Conservation (phyloP, 2,329 filamentous ascomycete genomes). For the Boeremia exigua region DNA sequence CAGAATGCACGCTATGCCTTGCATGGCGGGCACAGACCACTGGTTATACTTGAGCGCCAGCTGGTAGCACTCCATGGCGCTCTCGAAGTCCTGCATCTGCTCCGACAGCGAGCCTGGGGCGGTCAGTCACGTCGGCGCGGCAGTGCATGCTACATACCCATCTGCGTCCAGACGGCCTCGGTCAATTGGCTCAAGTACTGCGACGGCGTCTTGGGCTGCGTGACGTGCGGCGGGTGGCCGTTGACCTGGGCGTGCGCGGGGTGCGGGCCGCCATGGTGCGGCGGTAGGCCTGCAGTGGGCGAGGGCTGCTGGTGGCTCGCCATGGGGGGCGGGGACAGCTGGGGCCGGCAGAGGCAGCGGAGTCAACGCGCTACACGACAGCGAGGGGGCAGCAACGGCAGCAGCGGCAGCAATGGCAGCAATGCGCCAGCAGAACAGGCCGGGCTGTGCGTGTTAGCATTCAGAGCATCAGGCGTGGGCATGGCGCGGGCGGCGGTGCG, state of each 20-base stretch:
- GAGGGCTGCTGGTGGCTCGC: conserved; percentile 78
- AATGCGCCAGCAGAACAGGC: background rate
- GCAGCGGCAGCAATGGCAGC: background rate
- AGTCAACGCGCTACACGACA: conserved; percentile 14
- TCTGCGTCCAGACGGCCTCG: conserved; percentile 88
- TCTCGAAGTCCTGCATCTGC: conserved; percentile 84
- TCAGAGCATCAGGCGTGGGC: background rate
- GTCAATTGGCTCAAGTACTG: conserved; percentile 81
- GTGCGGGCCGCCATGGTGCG: conserved; percentile 71
- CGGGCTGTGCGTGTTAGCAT: background rate
- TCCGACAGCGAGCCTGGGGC: conserved; percentile 79
- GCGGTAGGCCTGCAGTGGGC: conserved; percentile 74
- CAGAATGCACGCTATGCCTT: conserved; percentile 88
- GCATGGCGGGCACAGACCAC: conserved; percentile 90
- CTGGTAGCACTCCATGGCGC: conserved; percentile 89
- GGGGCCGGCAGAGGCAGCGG: conserved; percentile 6
- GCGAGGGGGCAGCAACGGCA: conserved; percentile 13
- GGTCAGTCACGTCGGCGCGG: conserved; percentile 26
- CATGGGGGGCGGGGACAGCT: conserved; percentile 54
- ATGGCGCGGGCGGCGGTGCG: conserved; percentile 9
- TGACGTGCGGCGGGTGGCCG: conserved; percentile 61
- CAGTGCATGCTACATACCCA: conserved; percentile 67
- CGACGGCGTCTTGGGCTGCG: conserved; percentile 67
- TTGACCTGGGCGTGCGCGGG: conserved; percentile 65
- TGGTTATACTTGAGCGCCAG: conserved; percentile 86